A percentile compares a stretch with the other conserved stretches of the same genome.
Evolutionary conservation across 2,329 filamentous ascomycete species (phyloP).

Genomic region (Amphichorda felina): DNA sequence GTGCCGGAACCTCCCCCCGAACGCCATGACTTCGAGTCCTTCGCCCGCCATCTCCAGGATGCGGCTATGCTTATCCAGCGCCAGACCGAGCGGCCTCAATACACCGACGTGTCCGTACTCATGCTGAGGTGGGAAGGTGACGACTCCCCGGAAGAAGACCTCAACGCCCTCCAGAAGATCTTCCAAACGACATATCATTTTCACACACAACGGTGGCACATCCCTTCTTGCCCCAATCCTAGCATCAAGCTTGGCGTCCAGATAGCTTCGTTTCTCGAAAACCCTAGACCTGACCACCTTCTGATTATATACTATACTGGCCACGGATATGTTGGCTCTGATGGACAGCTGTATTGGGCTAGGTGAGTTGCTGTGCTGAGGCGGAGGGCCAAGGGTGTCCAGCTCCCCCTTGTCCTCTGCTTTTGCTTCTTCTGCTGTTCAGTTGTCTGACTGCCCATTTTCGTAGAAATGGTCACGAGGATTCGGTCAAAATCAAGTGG

Average conservation of each 20-base stretch:
- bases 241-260: conserved; percentile 49
- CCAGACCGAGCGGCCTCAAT: conserved; percentile 45
- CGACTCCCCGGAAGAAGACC: conserved; percentile 36
- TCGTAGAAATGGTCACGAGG: conserved; percentile 41
- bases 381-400: neutral
- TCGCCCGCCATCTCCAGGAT: conserved; percentile 56
- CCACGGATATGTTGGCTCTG: conserved; percentile 43
- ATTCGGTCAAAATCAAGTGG: conserved; percentile 52
- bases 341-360: conserved; percentile 55
- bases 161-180: conserved; percentile 42
- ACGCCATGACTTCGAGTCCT: conserved; percentile 53
- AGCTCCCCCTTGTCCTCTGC: conserved; percentile 6
- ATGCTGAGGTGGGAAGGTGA: conserved; percentile 54
- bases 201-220: conserved; percentile 47
- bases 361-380: conserved; percentile 34
- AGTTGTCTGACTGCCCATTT: conserved; percentile 1
- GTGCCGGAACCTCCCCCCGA: conserved; percentile 30
- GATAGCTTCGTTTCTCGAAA: conserved; percentile 47
- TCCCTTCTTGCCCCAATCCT: conserved; percentile 46
- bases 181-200: conserved; percentile 50
- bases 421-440: conserved; percentile 5
- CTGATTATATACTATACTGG: conserved; percentile 55
- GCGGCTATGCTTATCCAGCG: conserved; percentile 55
- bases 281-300: conserved; percentile 44
- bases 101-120: conserved; percentile 47